phyloP scores from a whole-genome alignment of 2,329 filamentous ascomycete species.

The Colletotrichum zoysiae region DNA sequence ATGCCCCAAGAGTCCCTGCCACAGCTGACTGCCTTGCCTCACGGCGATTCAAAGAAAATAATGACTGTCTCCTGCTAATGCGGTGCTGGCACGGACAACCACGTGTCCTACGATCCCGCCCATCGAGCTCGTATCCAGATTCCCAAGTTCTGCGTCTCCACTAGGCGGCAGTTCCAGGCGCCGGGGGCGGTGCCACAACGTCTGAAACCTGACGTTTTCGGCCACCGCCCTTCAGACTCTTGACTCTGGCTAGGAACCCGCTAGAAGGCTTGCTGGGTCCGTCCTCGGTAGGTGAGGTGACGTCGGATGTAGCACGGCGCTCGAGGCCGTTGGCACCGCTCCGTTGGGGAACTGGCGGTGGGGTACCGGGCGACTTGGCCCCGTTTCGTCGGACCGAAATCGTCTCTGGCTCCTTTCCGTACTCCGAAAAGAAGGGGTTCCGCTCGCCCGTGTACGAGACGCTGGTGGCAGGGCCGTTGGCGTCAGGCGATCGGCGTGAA shows the following conservation, averaged over 20 bases:
- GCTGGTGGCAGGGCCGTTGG: constrained; percentile 51
- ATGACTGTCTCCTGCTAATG: not conserved
- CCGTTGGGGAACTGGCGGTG: constrained; percentile 61
- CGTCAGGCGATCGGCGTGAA: constrained; percentile 56
- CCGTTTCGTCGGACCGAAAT: constrained; percentile 59
- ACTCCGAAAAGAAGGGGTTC: constrained; percentile 90
- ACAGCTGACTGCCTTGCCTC: not conserved
- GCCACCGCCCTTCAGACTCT: constrained; percentile 82
- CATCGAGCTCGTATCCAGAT: constrained; percentile 8
- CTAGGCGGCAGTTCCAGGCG: constrained; percentile 57
- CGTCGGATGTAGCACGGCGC: constrained; percentile 74
- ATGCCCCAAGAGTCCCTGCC: not conserved
- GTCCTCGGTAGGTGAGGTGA: constrained; percentile 55
- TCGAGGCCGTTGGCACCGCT: constrained; percentile 63
- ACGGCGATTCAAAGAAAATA: not conserved
- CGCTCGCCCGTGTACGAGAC: constrained; percentile 59
- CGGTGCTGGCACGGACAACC: not conserved
- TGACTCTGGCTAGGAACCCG: constrained; percentile 83
- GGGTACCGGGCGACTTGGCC: constrained; percentile 66
- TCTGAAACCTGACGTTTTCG: constrained; percentile 54
- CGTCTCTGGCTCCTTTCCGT: constrained; percentile 68
- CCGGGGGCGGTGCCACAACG: constrained; percentile 39
- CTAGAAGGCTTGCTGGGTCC: constrained; percentile 57
- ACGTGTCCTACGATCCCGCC: not conserved
- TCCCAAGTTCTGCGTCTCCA: constrained; percentile 42